phyloP scores from a whole-genome alignment of 805 yeast species.

The Lachancea sp. region DNA sequence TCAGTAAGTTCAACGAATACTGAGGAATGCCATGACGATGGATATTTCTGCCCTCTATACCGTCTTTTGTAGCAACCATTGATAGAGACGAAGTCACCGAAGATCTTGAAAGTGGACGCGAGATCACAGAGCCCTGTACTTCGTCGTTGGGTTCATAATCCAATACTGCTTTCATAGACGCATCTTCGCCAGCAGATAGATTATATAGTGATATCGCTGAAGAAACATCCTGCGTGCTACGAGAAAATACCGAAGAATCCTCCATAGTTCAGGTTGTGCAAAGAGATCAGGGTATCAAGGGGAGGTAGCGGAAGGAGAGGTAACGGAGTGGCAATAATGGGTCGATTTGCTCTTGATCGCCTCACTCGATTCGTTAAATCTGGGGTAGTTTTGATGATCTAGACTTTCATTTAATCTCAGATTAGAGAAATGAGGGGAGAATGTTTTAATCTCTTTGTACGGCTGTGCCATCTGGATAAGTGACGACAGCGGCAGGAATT shows the following conservation, averaged over 20 bases:
- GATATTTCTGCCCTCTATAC: conserved; percentile 56
- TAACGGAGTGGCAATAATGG: too few species aligned
- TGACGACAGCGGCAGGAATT: too few species aligned
- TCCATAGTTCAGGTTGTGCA: conserved; percentile 1
- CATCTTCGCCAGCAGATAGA: conserved; percentile 14
- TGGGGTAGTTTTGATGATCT: not conserved
- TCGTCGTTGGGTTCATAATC: conserved; percentile 22
- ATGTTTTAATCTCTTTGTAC: not conserved
- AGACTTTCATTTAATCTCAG: too few species aligned
- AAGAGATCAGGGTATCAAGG: not conserved
- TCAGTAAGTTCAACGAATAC: conserved; percentile 34
- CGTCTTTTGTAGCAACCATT: conserved; percentile 69
- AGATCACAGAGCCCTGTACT: conserved; percentile 23
- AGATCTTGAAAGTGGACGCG: conserved; percentile 55
- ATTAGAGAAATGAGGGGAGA: too few species aligned
- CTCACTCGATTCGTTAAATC: not conserved
- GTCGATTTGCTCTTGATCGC: too few species aligned
- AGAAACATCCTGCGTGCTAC: conserved; percentile 19
- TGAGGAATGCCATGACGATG: conserved; percentile 40
- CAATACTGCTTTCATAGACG: conserved; percentile 18
- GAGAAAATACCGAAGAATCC: conserved; percentile 16
- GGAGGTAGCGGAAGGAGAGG: too few species aligned
- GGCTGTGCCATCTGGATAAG: not conserved
- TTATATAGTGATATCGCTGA: conserved; percentile 20
- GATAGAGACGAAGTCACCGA: conserved; percentile 64